These are phyloP conservation scores for Prunus mongolica DNA, from an alignment of 306 rosid genomes.

Conservation along the genomic window DNA sequence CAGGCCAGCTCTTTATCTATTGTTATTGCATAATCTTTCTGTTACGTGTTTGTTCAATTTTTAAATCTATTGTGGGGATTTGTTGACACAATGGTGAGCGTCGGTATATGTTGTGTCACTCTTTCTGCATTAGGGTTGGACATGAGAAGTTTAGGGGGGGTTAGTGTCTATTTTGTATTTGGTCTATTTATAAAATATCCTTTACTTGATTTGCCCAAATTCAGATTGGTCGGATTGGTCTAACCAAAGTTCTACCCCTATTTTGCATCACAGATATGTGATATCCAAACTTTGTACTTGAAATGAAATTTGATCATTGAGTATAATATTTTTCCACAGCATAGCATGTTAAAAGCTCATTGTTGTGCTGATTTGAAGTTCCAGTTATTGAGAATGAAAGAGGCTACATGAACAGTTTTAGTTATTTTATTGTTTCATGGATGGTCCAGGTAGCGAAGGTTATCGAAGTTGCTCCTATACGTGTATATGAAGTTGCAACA, in stretches of 20 bases:
- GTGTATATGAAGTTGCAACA: constrained; percentile 95
- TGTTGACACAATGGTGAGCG: neutral
- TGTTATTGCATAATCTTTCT: neutral
- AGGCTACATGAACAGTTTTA: constrained; percentile 4
- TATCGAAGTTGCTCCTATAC: constrained; percentile 89
- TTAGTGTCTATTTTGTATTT: neutral
- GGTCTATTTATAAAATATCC: neutral
- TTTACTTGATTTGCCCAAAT: neutral
- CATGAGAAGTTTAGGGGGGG: neutral
- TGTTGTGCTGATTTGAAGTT: neutral
- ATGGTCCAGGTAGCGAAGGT: constrained; percentile 80
- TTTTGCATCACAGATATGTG: neutral
- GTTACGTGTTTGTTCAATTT: neutral
- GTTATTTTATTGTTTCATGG: constrained; percentile 30
- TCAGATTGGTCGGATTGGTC: neutral
- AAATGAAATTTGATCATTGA: neutral
- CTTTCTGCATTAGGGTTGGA: neutral
- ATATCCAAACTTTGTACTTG: neutral
- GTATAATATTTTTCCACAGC: neutral
- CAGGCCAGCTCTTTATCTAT: neutral
- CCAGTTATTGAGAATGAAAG: constrained; percentile 6
- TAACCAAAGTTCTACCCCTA: neutral
- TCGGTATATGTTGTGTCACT: neutral
- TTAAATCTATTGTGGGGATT: neutral
- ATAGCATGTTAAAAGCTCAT: neutral